These are phyloP conservation scores for Calonectria henricotiae DNA, from an alignment of 2,329 filamentous ascomycete species.

Conservation along the genomic window DNA sequence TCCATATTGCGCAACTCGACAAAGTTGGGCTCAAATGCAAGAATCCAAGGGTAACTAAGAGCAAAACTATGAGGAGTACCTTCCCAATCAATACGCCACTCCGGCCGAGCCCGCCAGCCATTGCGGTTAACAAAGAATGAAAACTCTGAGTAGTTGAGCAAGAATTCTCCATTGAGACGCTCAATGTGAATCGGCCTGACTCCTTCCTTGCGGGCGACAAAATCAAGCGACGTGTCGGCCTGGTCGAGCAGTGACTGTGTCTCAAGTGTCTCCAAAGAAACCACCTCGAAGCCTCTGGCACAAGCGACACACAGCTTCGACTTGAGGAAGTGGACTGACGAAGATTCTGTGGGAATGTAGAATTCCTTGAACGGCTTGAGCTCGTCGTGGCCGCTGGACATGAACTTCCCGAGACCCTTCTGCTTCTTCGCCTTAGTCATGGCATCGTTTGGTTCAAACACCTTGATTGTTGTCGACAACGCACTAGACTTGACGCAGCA, in stretches of 20 bases:
- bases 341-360: slow-evolving; percentile 98
- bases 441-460: slow-evolving; percentile 98
- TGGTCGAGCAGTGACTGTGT: slow-evolving; percentile 97
- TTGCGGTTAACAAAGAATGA: slow-evolving; percentile 99
- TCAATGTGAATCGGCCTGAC: slow-evolving; percentile 98
- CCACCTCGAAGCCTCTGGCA: slow-evolving; percentile 95
- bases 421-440: slow-evolving; percentile 96
- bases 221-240: slow-evolving; percentile 97
- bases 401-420: slow-evolving; percentile 95
- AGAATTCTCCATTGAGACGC: slow-evolving; percentile 94
- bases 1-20: slow-evolving; percentile 98
- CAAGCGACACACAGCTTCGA: slow-evolving; percentile 98
- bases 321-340: slow-evolving; percentile 96
- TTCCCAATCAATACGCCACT: slow-evolving; percentile 99
- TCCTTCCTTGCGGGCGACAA: slow-evolving; percentile 93
- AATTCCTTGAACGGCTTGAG: slow-evolving; percentile 99
- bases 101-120: slow-evolving; percentile 94
- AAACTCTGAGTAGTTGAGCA: slow-evolving; percentile 98
- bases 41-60: slow-evolving; percentile 95
- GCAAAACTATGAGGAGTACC: slow-evolving; percentile 93
- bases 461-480: slow-evolving; percentile 96
- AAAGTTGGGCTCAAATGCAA: slow-evolving; percentile 97
- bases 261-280: slow-evolving; percentile 96
- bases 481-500: slow-evolving; percentile 97
- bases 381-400: slow-evolving; percentile 92